Evolutionary conservation across 140 eudicot species (phyloP).

Genomic region (Anethum foeniculum): DNA sequence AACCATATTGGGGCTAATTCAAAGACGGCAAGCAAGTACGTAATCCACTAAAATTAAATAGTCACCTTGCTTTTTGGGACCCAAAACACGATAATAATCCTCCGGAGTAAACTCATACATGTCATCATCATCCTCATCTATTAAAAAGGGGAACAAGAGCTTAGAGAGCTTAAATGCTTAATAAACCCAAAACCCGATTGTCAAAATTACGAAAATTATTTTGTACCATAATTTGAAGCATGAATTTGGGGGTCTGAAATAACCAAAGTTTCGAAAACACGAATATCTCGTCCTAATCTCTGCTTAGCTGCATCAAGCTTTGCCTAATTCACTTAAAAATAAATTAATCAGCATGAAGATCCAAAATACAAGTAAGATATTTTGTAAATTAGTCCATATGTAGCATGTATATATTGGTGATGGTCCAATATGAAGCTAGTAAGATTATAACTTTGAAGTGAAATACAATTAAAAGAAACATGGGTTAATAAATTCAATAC

Average conservation of each 20-base stretch:
- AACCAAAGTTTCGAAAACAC: constrained; percentile 60
- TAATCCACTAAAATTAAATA: background rate
- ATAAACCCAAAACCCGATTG: background rate
- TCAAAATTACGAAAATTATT: background rate
- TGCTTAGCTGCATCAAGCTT: constrained; percentile 62
- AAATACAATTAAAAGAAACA: background rate
- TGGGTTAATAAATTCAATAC: background rate
- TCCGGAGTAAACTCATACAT: constrained; percentile 68
- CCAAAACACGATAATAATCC: constrained; percentile 60
- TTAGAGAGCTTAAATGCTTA: background rate
- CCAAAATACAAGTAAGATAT: background rate
- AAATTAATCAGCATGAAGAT: constrained; percentile 4
- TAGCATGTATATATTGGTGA: background rate
- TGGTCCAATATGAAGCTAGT: background rate
- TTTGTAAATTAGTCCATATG: too few relatives aligned
- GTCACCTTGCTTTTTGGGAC: constrained; percentile 61
- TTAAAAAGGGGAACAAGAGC: constrained; percentile 1
- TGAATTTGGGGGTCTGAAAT: constrained; percentile 35
- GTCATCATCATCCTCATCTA: constrained; percentile 81
- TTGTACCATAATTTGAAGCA: constrained; percentile 38
- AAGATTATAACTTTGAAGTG: background rate
- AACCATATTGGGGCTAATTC: background rate
- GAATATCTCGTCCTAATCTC: constrained; percentile 65
- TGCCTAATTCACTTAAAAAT: constrained; percentile 29
- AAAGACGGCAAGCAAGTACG: background rate